Evolutionary conservation across 495 filamentous ascomycete genomes (phyloP), one percentile per base, ranked within the genome.

Genomic region (Penicillium fimorum): DNA sequence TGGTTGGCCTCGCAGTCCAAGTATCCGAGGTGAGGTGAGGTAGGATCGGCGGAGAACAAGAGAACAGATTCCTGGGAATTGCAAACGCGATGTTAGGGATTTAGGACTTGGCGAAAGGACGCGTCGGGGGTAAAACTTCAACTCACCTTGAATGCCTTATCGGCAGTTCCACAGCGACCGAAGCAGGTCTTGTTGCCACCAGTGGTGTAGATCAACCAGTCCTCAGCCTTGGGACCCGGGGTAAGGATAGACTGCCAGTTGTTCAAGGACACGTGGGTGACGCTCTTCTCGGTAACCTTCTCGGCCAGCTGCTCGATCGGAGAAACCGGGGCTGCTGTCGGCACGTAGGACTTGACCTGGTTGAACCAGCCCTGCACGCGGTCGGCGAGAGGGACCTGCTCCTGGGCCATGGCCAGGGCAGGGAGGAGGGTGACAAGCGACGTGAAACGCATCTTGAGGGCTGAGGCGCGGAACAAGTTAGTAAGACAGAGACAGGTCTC

Each of bases 171-270:
- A 68, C 84, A 88, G 56, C 77, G 70, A 53, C 78, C 91, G 64
- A 84, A 90, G 77, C 92, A 97, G 29, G 90, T 92, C 76, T 87
- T 91, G 74, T 96, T 95, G 41, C 89, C 85, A 48, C 92, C 92
- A 1, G 87, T 90, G 48, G 95, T 71, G 65, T 88, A 82, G 56
- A 96, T 76, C 75, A 87, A 83, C 89, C 88, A 96, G 69, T 92
- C 87, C 70, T 88, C 84, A 3, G 87, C 81, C 13, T 84, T 69
- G 50, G 80, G 74, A 9, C 86, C 80, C 9, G 87, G 85, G 22
- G 74, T 79, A 57, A 91, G 82, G 52, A 90, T 70, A 13, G 79
- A 64, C 61, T 87, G 81, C 86, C 88, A 94, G 82, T 90, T 89
- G 44, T 82, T 70, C 57, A 87, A 75, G 37, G 84, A 88, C 58